Evolutionary conservation across 495 filamentous ascomycete genomes (phyloP), one percentile per base, ranked within the genome.

Genomic region (Cairneyella variabilis): DNA sequence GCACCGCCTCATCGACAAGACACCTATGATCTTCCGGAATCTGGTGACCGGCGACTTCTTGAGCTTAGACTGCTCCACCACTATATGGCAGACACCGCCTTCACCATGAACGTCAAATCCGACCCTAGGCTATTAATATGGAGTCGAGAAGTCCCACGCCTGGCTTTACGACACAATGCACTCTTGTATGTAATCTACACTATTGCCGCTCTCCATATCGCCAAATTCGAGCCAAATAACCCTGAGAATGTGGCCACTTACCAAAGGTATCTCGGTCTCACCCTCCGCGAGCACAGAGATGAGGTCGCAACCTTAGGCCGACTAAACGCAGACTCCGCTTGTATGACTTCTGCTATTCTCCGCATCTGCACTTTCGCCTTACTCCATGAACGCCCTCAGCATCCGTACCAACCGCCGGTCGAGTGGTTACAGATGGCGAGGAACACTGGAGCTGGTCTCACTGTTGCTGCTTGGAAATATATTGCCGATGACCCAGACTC

Each of bases 11-110:
- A 11, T 12, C 10, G 43, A n/a, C 21, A 1, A 12, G 43, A 46
- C 20, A 46, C 20, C 12, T 20, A 20, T 43, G 57, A 65, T 12
- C 56, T 64, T 3, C 59, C 55, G 40, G 70, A 73, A 43, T 63
- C 59, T n/a, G 56, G 48, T 23, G 37, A 54, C 12, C 55, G 70
- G 5, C 67, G 70, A 46, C 53, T 68, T 50, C 47, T 67, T 14
- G 70, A 73, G 48, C 47, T 65, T 10, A 61, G 56, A 30, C 56
- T 71, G 32, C 63, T 71, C 51, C 65, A 69, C 41, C 64, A 72
- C 20, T 74, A 69, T 32, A 53, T 56, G 21, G 43, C 57, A 2
- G 59, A 60, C 26, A 67, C 65, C 5, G 56, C 54, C 20, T 20
- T 32, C 2, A 37, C 65, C 5, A 51, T 66, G 25, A 48, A 58